Conservation (phyloP, 768 basidiomycete species). For the Pleurotus ostreatus region DNA sequence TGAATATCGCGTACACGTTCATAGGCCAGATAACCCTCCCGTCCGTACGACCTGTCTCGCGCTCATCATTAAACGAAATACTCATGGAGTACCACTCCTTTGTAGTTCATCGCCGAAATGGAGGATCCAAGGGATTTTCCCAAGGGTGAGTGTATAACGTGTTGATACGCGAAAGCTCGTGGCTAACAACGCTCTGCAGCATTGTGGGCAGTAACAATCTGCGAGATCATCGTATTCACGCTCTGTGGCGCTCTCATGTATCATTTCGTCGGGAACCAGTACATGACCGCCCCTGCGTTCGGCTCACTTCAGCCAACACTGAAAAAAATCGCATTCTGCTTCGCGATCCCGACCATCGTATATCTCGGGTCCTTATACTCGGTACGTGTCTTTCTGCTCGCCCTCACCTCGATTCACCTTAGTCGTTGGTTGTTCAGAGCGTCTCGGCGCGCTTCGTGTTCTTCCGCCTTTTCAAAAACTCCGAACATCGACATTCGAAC, state of each 20-base stretch:
- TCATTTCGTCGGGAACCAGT: conserved; percentile 34
- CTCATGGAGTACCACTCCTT: neutral
- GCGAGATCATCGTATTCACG: conserved; percentile 37
- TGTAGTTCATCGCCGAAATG: conserved; percentile 44
- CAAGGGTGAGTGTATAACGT: conserved; percentile 22
- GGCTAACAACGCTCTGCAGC: conserved; percentile 17
- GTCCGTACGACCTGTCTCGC: conserved; percentile 20
- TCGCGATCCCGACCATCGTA: conserved; percentile 41
- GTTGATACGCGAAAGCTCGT: neutral
- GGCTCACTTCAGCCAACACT: conserved; percentile 31
- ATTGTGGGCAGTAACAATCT: conserved; percentile 39
- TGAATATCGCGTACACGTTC: conserved; percentile 43
- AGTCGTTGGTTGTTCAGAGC: conserved; percentile 19
- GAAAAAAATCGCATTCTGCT: conserved; percentile 42
- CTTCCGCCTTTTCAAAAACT: conserved; percentile 37
- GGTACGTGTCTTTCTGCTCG: conserved; percentile 17
- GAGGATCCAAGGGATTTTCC: conserved; percentile 43
- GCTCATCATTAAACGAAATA: neutral
- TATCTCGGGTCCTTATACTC: conserved; percentile 42
- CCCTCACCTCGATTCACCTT: neutral
- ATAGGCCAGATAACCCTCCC: conserved; percentile 42
- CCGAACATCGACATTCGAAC: conserved; percentile 32
- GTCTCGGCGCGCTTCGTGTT: conserved; percentile 41
- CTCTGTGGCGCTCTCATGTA: conserved; percentile 42
- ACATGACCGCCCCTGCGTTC: conserved; percentile 40